Evolutionary conservation across 2,329 filamentous ascomycete genomes (phyloP).

Genomic region (Polytolypa hystricis): DNA sequence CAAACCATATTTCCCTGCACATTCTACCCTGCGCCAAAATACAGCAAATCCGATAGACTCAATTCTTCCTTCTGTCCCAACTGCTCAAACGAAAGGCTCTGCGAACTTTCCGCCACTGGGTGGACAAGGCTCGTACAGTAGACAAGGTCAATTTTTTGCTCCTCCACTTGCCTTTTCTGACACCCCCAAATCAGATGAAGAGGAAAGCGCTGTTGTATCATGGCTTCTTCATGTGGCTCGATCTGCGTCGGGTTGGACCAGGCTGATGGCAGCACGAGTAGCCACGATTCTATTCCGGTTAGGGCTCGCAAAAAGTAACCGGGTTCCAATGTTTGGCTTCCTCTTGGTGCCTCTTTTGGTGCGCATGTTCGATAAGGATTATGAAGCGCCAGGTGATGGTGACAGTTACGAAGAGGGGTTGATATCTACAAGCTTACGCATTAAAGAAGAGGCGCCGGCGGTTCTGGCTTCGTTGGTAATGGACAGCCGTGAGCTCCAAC

Average conservation of each 20-base stretch:
- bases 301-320: slow-evolving; percentile 52
- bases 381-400: slow-evolving; percentile 28
- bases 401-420: slow-evolving; percentile 28
- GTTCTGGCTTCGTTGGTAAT: slow-evolving; percentile 68
- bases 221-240: slow-evolving; percentile 48
- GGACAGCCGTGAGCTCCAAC: slow-evolving; percentile 69
- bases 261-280: slow-evolving; percentile 58
- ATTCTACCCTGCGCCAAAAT: slow-evolving; percentile 36
- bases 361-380: slow-evolving; percentile 49
- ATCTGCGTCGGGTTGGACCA: slow-evolving; percentile 43
- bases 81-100: slow-evolving; percentile 22
- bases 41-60: slow-evolving; percentile 51
- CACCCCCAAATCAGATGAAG: slow-evolving; percentile 42
- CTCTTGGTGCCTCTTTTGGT: slow-evolving; percentile 61
- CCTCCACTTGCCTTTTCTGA: slow-evolving; percentile 24
- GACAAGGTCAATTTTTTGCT: slow-evolving; percentile 26
- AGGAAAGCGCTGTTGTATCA: slow-evolving; percentile 60
- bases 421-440: slow-evolving; percentile 36
- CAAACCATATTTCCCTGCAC: slow-evolving; percentile 42
- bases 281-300: slow-evolving; percentile 59
- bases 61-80: slow-evolving; percentile 45
- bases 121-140: slow-evolving; percentile 18
- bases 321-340: slow-evolving; percentile 54
- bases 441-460: slow-evolving; percentile 61
- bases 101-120: slow-evolving; percentile 46